Evolutionary conservation across 1,284 basidiomycete species (phyloP).

Genomic region (Marasmius oreades): DNA sequence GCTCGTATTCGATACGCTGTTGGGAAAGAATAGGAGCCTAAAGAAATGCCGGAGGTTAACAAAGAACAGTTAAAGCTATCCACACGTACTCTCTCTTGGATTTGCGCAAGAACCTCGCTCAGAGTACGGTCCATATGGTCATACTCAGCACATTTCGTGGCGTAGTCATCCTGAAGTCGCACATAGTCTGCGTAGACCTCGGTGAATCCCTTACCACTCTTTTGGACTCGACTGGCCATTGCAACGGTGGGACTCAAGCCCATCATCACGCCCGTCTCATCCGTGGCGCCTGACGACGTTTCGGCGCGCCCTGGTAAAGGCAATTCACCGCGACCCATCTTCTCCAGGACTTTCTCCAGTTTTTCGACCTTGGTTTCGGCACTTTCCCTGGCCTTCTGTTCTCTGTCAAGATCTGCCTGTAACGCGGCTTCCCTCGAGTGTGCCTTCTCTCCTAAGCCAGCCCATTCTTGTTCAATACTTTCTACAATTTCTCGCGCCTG

Average conservation of each 20-base stretch:
- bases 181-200: constrained; percentile 90
- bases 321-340: constrained; percentile 66
- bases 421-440: constrained; percentile 63
- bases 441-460: constrained; percentile 63
- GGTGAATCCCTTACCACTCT: constrained; percentile 82
- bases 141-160: constrained; percentile 75
- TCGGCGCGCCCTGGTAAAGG: constrained; percentile 51
- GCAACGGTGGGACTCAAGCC: constrained; percentile 82
- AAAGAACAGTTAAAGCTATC: background rate
- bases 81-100: constrained; percentile 78
- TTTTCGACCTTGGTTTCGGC: constrained; percentile 60
- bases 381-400: constrained; percentile 54
- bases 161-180: constrained; percentile 78
- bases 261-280: constrained; percentile 51
- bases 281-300: constrained; percentile 45
- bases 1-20: constrained; percentile 83
- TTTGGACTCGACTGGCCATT: constrained; percentile 76
- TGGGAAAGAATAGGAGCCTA: constrained; percentile 86
- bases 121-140: constrained; percentile 79
- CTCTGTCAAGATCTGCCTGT: constrained; percentile 63
- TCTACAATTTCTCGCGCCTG: constrained; percentile 77
- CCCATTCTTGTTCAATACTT: constrained; percentile 76
- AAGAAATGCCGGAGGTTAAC: constrained; percentile 5
- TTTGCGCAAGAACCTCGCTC: constrained; percentile 72
- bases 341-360: constrained; percentile 71